These are phyloP conservation scores for Chalciporus pseudorubinellus DNA, from an alignment of 768 basidiomycete species.

Conservation along the genomic window DNA sequence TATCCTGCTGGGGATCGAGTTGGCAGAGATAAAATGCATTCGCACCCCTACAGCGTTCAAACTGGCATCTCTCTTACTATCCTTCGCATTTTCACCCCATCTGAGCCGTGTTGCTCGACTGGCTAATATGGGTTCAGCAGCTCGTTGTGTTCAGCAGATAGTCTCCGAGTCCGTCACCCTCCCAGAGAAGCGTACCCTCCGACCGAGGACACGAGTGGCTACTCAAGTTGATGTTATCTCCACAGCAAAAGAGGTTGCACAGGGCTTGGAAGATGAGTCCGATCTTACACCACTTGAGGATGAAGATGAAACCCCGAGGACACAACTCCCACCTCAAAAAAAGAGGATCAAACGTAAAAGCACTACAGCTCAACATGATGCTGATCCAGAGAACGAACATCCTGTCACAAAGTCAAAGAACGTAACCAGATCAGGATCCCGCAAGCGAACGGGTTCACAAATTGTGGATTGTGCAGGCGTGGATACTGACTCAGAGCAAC, in stretches of 20 bases:
- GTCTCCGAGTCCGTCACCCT: not conserved
- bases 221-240: not conserved
- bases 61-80: not conserved
- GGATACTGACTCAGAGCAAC: constrained; percentile 3
- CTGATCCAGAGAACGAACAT: not conserved
- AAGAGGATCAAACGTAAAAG: not conserved
- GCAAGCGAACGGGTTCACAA: constrained; percentile 12
- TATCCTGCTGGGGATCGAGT: constrained; percentile 7
- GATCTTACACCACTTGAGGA: constrained; percentile 19
- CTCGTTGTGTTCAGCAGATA: not conserved
- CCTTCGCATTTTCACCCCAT: too few species aligned
- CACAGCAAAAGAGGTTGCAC: not conserved
- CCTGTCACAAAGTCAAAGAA: not conserved
- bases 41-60: not conserved
- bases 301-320: not conserved
- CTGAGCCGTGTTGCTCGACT: not conserved
- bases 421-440: not conserved
- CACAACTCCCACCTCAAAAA: not conserved
- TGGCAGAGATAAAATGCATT: not conserved
- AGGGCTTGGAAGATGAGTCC: constrained; percentile 3
- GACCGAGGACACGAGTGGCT: not conserved
- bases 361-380: not conserved
- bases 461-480: constrained; percentile 5
- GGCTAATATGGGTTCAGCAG: not conserved
- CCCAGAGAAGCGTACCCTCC: constrained; percentile 1